These are phyloP conservation scores for Solanum peruvianum DNA, from an alignment of 257 asterid genomes.

Conservation along the genomic window DNA sequence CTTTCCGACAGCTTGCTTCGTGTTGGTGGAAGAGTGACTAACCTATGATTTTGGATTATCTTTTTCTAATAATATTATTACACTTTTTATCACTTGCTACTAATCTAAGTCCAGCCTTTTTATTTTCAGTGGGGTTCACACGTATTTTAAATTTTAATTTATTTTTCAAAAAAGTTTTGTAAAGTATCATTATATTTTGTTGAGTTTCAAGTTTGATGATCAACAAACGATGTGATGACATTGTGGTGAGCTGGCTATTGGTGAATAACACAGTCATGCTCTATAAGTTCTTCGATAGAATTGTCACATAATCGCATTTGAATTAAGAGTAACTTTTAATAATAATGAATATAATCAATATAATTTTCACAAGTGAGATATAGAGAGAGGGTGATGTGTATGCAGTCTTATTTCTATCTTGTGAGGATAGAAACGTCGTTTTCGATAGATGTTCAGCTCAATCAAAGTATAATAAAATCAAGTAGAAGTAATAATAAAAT, in stretches of 20 bases:
- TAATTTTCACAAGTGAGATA: not conserved
- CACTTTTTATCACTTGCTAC: not conserved
- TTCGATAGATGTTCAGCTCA: not conserved
- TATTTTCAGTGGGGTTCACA: not conserved
- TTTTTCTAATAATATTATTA: not conserved
- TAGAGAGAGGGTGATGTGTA: not conserved
- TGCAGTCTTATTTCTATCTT: not conserved
- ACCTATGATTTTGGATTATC: not conserved
- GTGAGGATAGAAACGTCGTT: not conserved
- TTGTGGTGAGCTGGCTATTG: not conserved
- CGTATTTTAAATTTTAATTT: not conserved
- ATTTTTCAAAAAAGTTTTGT: not conserved
- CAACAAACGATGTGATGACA: not conserved
- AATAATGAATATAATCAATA: no score
- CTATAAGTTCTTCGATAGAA: not conserved
- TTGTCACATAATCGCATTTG: not conserved
- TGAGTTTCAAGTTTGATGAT: not conserved
- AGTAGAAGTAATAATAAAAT: not conserved
- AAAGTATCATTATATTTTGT: not conserved
- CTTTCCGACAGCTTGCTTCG: not conserved
- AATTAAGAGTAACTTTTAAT: not conserved
- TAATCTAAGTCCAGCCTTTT: not conserved
- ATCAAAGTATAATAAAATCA: not conserved
- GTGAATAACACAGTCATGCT: not conserved
- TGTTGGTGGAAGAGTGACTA: conserved; percentile 3